Base-by-base conservation (phyloP, 2,329 filamentous ascomycete species). In the Aspergillus sp. region DNA sequence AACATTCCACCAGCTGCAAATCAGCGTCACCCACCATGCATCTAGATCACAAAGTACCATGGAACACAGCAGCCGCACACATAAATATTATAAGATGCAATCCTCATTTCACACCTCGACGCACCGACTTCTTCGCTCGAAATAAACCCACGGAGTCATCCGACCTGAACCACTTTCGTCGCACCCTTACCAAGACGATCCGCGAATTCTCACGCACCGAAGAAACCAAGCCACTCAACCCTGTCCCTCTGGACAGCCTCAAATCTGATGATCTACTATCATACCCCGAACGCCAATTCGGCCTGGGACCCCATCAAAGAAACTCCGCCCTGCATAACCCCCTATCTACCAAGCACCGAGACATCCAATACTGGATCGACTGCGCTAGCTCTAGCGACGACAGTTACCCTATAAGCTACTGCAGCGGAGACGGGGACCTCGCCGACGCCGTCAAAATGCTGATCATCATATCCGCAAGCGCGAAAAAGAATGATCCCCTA, bases 11-110 rank as follows among this genome's bases (percentile, higher is more conserved):
- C 9, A n/a, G 1, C 21, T 48, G 3, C 21, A 12, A 23, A 3
- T 5, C 23, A n/a, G 0, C 13, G 15, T 5, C 12, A 9, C 7
- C 1, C 45, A 48, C 23, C 21, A 59, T 59, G 57, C 57, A 59
- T 38, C 50, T 54, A 5, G 41, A 59, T 13, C 57, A 59, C 50
- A 59, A 59, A 53, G 49, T 59, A 49, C 50, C 57, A 17, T 59
- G 57, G 57, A 59, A 54, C 30, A 59, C 57, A 10, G 39, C 50
- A 15, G 48, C 57, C 39, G 2, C 49, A 6, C 57, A 59, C 12
- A 23, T 59, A 7, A 17, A 19, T 1, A 8, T 49, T 12, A 47
- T 59, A 7, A 38, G 2, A 38, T 10, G n/a, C 36, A 54, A 54
- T 17, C 51, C 36, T 2, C 51, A 9, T 8, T 43, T 25, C 36